Percentiles rank a stretch among this genome's conserved stretches.
These are phyloP conservation scores for Yamadazyma mexicana DNA, from an alignment of 1,139 yeast genomes.

Conservation along the genomic window DNA sequence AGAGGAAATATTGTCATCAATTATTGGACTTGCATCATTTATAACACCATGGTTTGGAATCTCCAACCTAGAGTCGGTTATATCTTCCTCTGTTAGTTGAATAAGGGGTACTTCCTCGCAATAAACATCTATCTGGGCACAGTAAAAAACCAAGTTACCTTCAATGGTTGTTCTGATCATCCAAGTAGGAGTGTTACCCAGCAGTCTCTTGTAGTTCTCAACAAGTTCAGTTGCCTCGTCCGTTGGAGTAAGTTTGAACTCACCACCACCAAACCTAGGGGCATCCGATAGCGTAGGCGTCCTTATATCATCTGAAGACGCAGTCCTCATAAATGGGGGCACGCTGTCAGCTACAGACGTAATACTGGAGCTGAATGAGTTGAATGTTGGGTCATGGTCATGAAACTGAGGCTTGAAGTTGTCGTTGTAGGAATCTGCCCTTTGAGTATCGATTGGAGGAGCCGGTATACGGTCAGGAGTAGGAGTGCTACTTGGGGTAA, in stretches of 20 bases:
- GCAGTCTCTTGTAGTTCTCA: slow-evolving; percentile 27
- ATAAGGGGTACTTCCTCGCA: slow-evolving; percentile 56
- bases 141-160: slow-evolving; percentile 60
- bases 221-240: slow-evolving; percentile 41
- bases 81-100: slow-evolving; percentile 20
- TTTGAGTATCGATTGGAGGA: background rate
- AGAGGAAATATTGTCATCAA: slow-evolving; percentile 3
- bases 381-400: slow-evolving; percentile 10
- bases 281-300: background rate
- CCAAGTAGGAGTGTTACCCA: slow-evolving; percentile 41
- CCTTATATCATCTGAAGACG: slow-evolving; percentile 1
- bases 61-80: slow-evolving; percentile 23
- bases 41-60: slow-evolving; percentile 30
- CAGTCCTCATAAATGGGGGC: slow-evolving; percentile 1
- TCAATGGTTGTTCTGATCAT: slow-evolving; percentile 56
- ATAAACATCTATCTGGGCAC: slow-evolving; percentile 57
- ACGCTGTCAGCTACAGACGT: slow-evolving; percentile 8
- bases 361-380: slow-evolving; percentile 12
- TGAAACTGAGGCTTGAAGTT: slow-evolving; percentile 1
- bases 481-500: background rate
- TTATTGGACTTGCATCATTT: slow-evolving; percentile 21
- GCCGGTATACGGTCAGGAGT: background rate
- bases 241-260: slow-evolving; percentile 8
- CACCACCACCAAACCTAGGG: background rate
- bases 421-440: background rate